These are phyloP conservation scores for Elsinoe perseae DNA, from an alignment of 2,329 filamentous ascomycete genomes.

Conservation along the genomic window DNA sequence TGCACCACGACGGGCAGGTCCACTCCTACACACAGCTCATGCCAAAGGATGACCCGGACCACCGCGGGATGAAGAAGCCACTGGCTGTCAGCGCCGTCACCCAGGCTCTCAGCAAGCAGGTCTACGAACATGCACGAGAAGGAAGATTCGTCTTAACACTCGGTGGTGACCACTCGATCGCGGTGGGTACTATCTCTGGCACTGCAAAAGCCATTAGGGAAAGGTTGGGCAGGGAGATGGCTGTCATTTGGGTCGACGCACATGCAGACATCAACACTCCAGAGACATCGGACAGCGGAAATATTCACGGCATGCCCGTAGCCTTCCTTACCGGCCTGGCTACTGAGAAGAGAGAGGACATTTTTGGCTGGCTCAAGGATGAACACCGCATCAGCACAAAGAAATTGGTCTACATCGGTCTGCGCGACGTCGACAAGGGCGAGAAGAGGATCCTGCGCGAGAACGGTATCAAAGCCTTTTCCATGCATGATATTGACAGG, in stretches of 20 bases:
- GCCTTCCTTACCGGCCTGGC: slow-evolving; percentile 84
- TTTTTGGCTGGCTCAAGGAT: slow-evolving; percentile 82
- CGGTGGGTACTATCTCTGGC: slow-evolving; percentile 85
- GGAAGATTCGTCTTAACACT: slow-evolving; percentile 87
- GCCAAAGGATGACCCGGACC: slow-evolving; percentile 64
- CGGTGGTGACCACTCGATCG: slow-evolving; percentile 92
- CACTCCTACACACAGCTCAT: slow-evolving; percentile 73
- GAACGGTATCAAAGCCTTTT: slow-evolving; percentile 88
- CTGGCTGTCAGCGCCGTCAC: slow-evolving; percentile 80
- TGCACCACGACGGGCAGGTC: slow-evolving; percentile 74
- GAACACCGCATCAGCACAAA: slow-evolving; percentile 62
- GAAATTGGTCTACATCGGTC: slow-evolving; percentile 94
- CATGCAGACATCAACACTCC: slow-evolving; percentile 97
- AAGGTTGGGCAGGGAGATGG: slow-evolving; percentile 72
- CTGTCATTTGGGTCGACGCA: slow-evolving; percentile 97
- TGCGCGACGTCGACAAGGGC: slow-evolving; percentile 83
- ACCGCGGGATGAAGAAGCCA: slow-evolving; percentile 92
- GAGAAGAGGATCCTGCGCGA: slow-evolving; percentile 91
- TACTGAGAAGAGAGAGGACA: slow-evolving; percentile 63
- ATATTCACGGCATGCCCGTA: slow-evolving; percentile 97
- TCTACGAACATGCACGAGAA: slow-evolving; percentile 74
- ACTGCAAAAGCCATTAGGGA: slow-evolving; percentile 80
- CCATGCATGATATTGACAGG: slow-evolving; percentile 95
- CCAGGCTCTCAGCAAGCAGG: slow-evolving; percentile 67
- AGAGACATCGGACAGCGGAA: slow-evolving; percentile 80